These are phyloP conservation scores for Grigorovia jiainica DNA, from an alignment of 805 yeast genomes.

Conservation along the genomic window DNA sequence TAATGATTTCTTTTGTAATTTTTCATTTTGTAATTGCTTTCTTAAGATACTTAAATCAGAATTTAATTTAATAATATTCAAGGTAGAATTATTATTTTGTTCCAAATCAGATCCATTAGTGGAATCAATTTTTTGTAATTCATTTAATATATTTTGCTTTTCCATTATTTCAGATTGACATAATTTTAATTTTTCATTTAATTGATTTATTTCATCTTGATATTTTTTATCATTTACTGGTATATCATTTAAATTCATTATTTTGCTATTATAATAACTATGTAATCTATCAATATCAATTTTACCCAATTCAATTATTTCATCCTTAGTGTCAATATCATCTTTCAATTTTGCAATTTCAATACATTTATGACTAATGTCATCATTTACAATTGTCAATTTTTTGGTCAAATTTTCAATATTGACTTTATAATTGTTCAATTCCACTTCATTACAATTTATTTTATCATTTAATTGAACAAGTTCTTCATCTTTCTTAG, in stretches of 20 bases:
- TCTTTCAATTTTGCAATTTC: background rate
- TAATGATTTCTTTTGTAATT: slow-evolving; percentile 55
- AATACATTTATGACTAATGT: background rate
- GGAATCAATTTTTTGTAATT: slow-evolving; percentile 25
- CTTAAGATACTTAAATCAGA: slow-evolving; percentile 55
- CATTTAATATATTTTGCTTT: slow-evolving; percentile 34
- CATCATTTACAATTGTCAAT: background rate
- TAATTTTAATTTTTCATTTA: background rate
- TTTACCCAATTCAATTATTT: background rate
- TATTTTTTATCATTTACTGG: too few relatives aligned
- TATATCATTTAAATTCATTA: background rate
- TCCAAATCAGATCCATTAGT: too few relatives aligned
- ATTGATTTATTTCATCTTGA: background rate
- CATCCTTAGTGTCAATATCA: background rate
- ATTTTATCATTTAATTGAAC: too few relatives aligned
- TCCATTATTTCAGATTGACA: background rate
- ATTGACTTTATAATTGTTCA: too few relatives aligned
- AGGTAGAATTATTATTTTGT: too few relatives aligned
- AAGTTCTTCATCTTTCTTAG: too few relatives aligned
- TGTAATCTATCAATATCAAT: background rate
- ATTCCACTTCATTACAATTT: too few relatives aligned
- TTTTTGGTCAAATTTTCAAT: too few relatives aligned
- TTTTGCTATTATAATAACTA: background rate
- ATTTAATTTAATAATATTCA: slow-evolving; percentile 31
- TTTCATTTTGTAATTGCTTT: slow-evolving; percentile 57